A percentile compares a stretch with the other conserved stretches of the same genome.
Evolutionary conservation across 2,329 filamentous ascomycete genomes (phyloP).

Genomic region (Penicillium sp.): DNA sequence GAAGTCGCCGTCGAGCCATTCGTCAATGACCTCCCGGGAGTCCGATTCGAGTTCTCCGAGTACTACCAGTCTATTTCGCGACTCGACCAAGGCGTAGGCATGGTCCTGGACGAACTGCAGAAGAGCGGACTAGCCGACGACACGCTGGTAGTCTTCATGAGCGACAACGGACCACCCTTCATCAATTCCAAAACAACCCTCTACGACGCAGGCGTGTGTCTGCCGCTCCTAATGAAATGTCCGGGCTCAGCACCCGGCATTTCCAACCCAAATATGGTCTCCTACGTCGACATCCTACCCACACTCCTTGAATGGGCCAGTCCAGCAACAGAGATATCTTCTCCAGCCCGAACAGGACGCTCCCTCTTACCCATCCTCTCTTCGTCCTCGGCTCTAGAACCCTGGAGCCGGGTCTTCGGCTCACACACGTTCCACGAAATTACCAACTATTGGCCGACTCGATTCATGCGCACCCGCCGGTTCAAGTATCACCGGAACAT

Average conservation of each 20-base stretch:
- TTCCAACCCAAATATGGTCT: conserved; percentile 46
- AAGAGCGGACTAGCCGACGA: conserved; percentile 29
- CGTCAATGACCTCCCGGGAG: conserved; percentile 46
- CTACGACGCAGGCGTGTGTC: conserved; percentile 52
- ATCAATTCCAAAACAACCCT: conserved; percentile 58
- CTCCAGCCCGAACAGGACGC: conserved; percentile 32
- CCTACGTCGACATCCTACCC: conserved; percentile 52
- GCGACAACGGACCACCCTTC: conserved; percentile 56
- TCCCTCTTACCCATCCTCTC: conserved; percentile 47
- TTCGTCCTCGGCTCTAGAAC: conserved; percentile 16
- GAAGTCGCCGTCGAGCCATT: conserved; percentile 49
- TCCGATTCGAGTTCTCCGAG: conserved; percentile 48
- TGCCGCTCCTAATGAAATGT: conserved; percentile 49
- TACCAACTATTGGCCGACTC: conserved; percentile 57
- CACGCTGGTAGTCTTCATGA: conserved; percentile 53
- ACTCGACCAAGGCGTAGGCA: conserved; percentile 48
- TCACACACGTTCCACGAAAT: conserved; percentile 59
- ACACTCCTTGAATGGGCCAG: too few species aligned
- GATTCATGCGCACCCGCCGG: conserved; percentile 47
- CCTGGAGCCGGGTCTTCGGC: conserved; percentile 47
- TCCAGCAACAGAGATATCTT: too few species aligned
- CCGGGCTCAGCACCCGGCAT: conserved; percentile 43
- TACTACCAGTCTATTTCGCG: conserved; percentile 51
- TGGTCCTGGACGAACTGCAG: conserved; percentile 43
- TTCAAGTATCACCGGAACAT: conserved; percentile 59